Evolutionary conservation across 2,329 filamentous ascomycete genomes (phyloP).

Genomic region (Colletotrichum caudatum): DNA sequence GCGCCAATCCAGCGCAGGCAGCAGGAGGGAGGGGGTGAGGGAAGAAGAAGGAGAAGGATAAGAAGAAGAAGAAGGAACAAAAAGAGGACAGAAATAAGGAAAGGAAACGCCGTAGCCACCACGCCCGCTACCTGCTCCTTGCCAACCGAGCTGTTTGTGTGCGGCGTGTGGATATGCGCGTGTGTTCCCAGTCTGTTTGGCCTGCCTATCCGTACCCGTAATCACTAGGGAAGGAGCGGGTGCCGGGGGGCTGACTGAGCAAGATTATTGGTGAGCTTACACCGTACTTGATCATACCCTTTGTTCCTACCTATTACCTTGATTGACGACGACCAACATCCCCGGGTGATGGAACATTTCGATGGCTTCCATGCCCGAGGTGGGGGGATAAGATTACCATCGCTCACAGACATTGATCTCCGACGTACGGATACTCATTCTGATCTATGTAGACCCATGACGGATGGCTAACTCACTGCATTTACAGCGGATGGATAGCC

Average conservation of each 20-base stretch:
- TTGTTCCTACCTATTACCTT: background rate
- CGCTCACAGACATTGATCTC: background rate
- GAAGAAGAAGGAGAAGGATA: too few species aligned
- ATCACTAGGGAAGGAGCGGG: background rate
- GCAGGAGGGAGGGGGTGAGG: background rate
- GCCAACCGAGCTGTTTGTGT: background rate
- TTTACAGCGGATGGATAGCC: background rate
- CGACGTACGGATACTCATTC: background rate
- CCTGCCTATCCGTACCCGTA: background rate
- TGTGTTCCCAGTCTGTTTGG: background rate
- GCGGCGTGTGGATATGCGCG: constrained; percentile 3
- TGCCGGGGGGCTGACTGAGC: background rate
- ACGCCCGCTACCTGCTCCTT: background rate
- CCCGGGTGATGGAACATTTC: constrained; percentile 17
- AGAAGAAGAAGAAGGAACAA: background rate
- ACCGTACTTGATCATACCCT: background rate
- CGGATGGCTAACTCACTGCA: background rate
- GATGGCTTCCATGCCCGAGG: constrained; percentile 19
- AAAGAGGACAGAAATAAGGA: background rate
- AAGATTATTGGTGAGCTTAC: background rate
- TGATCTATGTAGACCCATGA: background rate
- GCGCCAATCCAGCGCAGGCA: constrained; percentile 5
- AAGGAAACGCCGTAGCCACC: background rate
- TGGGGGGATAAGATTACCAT: constrained; percentile 1
- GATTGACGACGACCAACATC: background rate